Evolutionary conservation across 164 flowering plant species (phyloP), one percentile per base, ranked within the genome.

Genomic region (Vitis rupestris): DNA sequence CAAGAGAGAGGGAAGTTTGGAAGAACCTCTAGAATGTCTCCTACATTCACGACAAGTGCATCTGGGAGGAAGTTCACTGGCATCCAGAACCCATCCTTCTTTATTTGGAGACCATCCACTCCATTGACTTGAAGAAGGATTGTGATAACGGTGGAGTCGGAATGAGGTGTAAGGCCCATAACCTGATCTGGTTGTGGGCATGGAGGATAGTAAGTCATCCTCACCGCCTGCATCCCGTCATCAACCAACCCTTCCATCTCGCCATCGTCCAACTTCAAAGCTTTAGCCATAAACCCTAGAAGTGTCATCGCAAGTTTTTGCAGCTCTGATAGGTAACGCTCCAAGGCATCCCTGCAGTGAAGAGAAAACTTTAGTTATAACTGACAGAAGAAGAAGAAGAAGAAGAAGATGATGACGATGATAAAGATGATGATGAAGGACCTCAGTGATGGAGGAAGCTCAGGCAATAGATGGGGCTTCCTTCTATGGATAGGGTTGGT

Each of bases 191-290:
- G 85, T 30, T 75, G 61, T 3, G 84, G 82, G 23, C 81, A 83
- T 63, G 85, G 82, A 15, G 87, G 85, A 59, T 85, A 85, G 73
- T 76, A 78, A 2, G 67, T 78, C 76, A 80, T 65, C 76, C 85
- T 78, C 74, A 83, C 50, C 0, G 77, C 23, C 19, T 81, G 85
- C 66, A 66, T 19, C 56, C 88, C 86, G 15, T 82, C 72, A 16
- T 72, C 83, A 66, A 81, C 78, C 19, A 76, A 9, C 14, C 70
- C 77, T 47, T 65, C 57, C 64, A 81, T 69, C 69, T 79, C 77
- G n/a, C 29, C 57, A 16, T 0, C 3, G 0, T 81, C 70, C 6
- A 83, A 74, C 4, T 69, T 70, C 14, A 79, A 50, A 17, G 75
- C 74, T 59, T 50, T 66, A 8, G 69, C 80, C 52, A 83, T 60